Conservation (phyloP, 1,139 yeast genomes). For the Fermentozyma sake region DNA sequence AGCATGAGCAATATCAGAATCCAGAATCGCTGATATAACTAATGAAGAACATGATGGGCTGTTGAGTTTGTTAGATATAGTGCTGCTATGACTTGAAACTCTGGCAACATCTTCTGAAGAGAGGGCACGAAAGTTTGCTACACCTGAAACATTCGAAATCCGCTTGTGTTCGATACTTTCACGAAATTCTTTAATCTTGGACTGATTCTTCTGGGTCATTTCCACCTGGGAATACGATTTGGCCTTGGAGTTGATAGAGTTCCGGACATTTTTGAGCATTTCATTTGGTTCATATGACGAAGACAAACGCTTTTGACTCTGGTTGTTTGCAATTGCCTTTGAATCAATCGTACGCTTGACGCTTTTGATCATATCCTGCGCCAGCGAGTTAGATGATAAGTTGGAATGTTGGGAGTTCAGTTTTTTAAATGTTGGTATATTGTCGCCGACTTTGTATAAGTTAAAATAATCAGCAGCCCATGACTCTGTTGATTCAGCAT, state of each 20-base stretch:
- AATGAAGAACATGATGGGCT: too few species aligned
- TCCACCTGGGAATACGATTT: slow-evolving; percentile 7
- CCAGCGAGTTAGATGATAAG: slow-evolving; percentile 4
- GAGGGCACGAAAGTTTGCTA: too few species aligned
- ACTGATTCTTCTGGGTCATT: slow-evolving; percentile 11
- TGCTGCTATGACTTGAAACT: too few species aligned
- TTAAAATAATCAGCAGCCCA: too few species aligned
- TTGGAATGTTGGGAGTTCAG: slow-evolving; percentile 1
- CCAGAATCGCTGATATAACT: slow-evolving; percentile 12
- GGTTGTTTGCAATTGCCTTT: slow-evolving; percentile 9
- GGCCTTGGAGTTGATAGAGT: slow-evolving; percentile 13
- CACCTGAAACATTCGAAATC: slow-evolving; percentile 1
- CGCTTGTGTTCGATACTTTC: slow-evolving; percentile 17
- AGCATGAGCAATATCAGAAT: slow-evolving; percentile 3
- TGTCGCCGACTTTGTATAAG: background rate
- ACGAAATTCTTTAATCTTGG: slow-evolving; percentile 16
- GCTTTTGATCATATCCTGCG: slow-evolving; percentile 12
- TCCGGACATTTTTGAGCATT: slow-evolving; percentile 16
- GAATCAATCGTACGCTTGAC: slow-evolving; percentile 12
- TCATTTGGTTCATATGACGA: slow-evolving; percentile 11
- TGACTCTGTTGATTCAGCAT: too few species aligned
- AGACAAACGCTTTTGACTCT: slow-evolving; percentile 7
- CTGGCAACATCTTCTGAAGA: too few species aligned
- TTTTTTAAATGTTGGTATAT: too few species aligned
- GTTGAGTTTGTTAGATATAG: too few species aligned